Percentiles rank a stretch among this genome's conserved stretches.
Conservation (phyloP, 805 yeast genomes). For the Wickerhamomyces kurtzmanii region DNA sequence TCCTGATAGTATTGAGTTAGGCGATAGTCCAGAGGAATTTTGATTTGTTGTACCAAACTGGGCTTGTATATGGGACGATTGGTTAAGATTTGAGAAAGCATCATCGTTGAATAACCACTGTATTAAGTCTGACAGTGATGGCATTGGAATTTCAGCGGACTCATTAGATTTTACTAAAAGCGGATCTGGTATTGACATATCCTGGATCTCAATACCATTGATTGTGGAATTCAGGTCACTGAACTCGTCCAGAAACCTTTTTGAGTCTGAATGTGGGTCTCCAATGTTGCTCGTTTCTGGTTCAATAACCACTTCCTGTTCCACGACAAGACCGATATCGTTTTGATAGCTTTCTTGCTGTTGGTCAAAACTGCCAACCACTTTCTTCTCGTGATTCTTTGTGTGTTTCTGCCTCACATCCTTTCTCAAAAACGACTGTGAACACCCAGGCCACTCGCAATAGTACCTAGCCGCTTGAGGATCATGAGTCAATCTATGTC, state of each 20-base stretch:
- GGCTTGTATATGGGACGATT: constrained; percentile 11
- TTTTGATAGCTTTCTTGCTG: neutral
- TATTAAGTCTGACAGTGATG: too few species aligned
- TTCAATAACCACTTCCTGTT: neutral
- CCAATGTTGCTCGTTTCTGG: neutral
- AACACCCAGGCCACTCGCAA: constrained; percentile 24
- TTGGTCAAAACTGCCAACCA: neutral
- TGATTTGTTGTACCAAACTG: too few species aligned
- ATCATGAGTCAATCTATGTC: constrained; percentile 31
- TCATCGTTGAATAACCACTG: neutral
- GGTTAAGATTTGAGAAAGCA: constrained; percentile 15
- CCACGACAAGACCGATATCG: neutral
- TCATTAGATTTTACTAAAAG: too few species aligned
- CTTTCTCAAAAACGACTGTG: constrained; percentile 29
- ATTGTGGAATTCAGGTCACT: constrained; percentile 10
- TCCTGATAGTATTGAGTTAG: constrained; percentile 32
- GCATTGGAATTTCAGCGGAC: too few species aligned
- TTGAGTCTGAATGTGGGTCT: neutral
- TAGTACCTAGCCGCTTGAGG: too few species aligned
- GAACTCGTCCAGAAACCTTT: neutral
- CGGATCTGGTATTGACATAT: too few species aligned
- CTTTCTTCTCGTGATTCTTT: constrained; percentile 10
- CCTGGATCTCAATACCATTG: constrained; percentile 20
- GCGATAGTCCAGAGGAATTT: too few species aligned
- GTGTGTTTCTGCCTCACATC: constrained; percentile 23